These are phyloP conservation scores for Bipolaris gigantea DNA, from an alignment of 2,329 filamentous ascomycete species.

Conservation along the genomic window DNA sequence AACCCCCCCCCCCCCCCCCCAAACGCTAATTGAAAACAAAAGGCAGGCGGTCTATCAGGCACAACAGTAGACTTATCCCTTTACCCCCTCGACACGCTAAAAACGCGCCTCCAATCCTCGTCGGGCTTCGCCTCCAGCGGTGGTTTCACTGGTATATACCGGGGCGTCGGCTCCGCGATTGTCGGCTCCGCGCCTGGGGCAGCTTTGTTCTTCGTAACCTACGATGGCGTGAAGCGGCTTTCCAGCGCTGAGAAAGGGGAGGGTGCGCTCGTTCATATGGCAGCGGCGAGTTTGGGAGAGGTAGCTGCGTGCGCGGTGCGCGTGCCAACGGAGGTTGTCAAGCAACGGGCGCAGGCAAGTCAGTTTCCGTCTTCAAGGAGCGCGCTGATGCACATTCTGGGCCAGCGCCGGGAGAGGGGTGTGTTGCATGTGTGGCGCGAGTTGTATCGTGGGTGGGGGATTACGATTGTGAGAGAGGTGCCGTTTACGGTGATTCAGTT, in stretches of 20 bases:
- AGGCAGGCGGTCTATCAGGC: conserved; percentile 87
- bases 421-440: conserved; percentile 70
- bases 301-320: conserved; percentile 88
- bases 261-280: conserved; percentile 65
- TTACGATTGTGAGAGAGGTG: conserved; percentile 93
- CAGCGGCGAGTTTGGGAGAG: conserved; percentile 83
- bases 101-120: conserved; percentile 90
- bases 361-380: conserved; percentile 71
- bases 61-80: conserved; percentile 96
- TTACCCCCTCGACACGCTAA: conserved; percentile 97
- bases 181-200: conserved; percentile 92
- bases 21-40: conserved; percentile 34
- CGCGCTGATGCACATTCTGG: conserved; percentile 70
- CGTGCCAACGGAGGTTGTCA: conserved; percentile 95
- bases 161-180: conserved; percentile 84
- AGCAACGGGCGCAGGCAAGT: conserved; percentile 91
- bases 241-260: background rate
- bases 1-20: too few species aligned
- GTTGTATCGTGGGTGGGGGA: conserved; percentile 86
- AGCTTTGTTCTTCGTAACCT: conserved; percentile 95
- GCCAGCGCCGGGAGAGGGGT: conserved; percentile 45
- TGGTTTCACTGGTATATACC: conserved; percentile 90
- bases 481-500: conserved; percentile 98
- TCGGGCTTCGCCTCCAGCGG: conserved; percentile 77
- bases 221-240: conserved; percentile 57